Base-by-base conservation (phyloP, 352 stramenopile genomes). In the Phytophthora nicotianae region DNA sequence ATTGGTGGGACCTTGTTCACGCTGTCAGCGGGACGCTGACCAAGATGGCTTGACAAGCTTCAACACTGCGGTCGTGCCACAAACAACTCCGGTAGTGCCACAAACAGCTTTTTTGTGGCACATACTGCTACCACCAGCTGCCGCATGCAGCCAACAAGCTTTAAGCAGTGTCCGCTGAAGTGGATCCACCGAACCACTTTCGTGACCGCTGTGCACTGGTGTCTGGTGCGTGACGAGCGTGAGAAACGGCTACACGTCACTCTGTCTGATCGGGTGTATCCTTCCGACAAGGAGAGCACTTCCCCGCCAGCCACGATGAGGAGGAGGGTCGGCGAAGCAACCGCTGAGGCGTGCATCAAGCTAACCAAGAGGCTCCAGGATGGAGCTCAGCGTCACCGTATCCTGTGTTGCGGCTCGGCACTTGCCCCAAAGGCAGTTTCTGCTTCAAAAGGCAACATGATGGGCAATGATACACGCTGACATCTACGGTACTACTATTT, bases 111-210 rank as follows among this genome's bases (percentile, higher is more conserved):
- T 37, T 62, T 68, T 63, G 45, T 67, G 59, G 59, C 16, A 8
- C 3, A 3, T 14, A 48, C 41, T 14, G 3, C 16, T 50, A 32
- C 29, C 47, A 69, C 47, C 54, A 69, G 54, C 55, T 65, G 62
- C 16, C 35, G 8, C 9, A 43, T 14, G 24, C 56, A 23, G 33
- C 16, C 14, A 17, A 41, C 33, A 41, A 41, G 14, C 33, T 10
- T 19, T 20, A 49, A 53, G 43, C 41, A 70, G 49, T 56, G 32
- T 65, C 38, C 20, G 57, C 14, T 27, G 21, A 4, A 43, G 57
- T 68, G 63, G 63, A 72, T 72, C 58, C 58, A 59, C 24, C 46
- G 47, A 60, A 32, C 58, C 59, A 72, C 63, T 72, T 47, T 68
- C 50, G n/a, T 37, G 63, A 62, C 50, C 41, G 51, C 38, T 54